Evolutionary conservation across 2,329 filamentous ascomycete genomes (phyloP).

Genomic region (Salinomyces thailandicus): DNA sequence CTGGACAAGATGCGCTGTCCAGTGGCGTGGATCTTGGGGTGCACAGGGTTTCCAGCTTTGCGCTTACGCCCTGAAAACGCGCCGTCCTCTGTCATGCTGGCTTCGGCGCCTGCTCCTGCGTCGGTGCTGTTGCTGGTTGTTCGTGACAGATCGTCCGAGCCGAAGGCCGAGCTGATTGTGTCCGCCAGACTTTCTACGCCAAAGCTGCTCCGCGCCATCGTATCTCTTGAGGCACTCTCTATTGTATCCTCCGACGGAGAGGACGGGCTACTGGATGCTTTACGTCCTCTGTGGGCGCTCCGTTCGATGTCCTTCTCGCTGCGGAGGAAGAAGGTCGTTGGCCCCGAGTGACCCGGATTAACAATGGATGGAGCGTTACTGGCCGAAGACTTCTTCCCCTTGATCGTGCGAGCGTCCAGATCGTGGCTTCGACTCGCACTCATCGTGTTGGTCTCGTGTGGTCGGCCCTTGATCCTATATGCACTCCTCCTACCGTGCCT

Average conservation of each 20-base stretch:
- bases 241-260: slow-evolving; percentile 6
- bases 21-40: slow-evolving; percentile 25
- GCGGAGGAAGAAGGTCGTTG: slow-evolving; percentile 51
- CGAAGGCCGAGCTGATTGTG: slow-evolving; percentile 36
- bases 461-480: neutral
- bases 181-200: slow-evolving; percentile 50
- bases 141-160: slow-evolving; percentile 15
- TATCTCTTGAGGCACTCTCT: slow-evolving; percentile 18
- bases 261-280: slow-evolving; percentile 14
- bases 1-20: slow-evolving; percentile 26
- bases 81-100: slow-evolving; percentile 4
- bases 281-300: slow-evolving; percentile 14
- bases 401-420: slow-evolving; percentile 12
- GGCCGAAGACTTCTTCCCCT: slow-evolving; percentile 12
- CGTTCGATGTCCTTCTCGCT: slow-evolving; percentile 41
- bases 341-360: slow-evolving; percentile 29
- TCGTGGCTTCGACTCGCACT: slow-evolving; percentile 5
- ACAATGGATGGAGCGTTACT: slow-evolving; percentile 5
- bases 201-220: slow-evolving; percentile 37
- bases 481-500: neutral
- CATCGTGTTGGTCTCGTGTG: slow-evolving; percentile 4
- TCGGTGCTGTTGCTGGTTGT: slow-evolving; percentile 18
- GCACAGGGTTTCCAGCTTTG: slow-evolving; percentile 26
- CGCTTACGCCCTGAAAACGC: slow-evolving; percentile 16
- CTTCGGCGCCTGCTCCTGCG: slow-evolving; percentile 11